phyloP scores from a whole-genome alignment of 768 basidiomycete genomes.

The Xerocomellus intermedius region DNA sequence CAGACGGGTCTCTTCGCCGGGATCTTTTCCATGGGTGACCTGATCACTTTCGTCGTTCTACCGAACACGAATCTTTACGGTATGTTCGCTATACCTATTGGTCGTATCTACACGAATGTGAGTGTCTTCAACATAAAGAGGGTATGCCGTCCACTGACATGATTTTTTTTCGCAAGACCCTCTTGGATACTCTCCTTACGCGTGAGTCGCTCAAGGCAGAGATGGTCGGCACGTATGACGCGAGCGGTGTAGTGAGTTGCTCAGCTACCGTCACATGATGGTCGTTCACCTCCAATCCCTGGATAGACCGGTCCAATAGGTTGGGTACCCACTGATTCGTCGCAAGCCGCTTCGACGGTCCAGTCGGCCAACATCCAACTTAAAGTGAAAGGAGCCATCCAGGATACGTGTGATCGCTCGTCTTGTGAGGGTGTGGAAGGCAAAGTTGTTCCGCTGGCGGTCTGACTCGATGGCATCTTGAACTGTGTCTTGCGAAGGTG shows the following conservation, averaged over 20 bases:
- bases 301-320: too few relatives aligned
- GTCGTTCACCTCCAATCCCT: not conserved
- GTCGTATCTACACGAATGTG: slow-evolving; percentile 44
- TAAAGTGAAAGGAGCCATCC: too few relatives aligned
- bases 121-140: not conserved
- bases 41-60: slow-evolving; percentile 23
- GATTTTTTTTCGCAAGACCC: not conserved
- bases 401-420: not conserved
- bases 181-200: slow-evolving; percentile 9
- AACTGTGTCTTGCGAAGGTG: not conserved
- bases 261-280: too few relatives aligned
- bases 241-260: not conserved
- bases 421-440: not conserved
- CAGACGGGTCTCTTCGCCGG: not conserved
- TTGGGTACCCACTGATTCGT: too few relatives aligned
- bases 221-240: too few relatives aligned
- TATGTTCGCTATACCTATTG: slow-evolving; percentile 33
- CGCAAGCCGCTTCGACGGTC: too few relatives aligned
- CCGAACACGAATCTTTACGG: slow-evolving; percentile 33
- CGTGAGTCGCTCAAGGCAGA: not conserved
- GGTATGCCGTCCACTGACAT: not conserved
- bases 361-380: too few relatives aligned
- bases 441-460: not conserved
- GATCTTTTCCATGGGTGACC: not conserved
- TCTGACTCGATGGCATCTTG: not conserved